Evolutionary conservation across 1,139 yeast genomes (phyloP), one percentile per base, ranked within the genome.

Genomic region (Kodamaea anthophila): DNA sequence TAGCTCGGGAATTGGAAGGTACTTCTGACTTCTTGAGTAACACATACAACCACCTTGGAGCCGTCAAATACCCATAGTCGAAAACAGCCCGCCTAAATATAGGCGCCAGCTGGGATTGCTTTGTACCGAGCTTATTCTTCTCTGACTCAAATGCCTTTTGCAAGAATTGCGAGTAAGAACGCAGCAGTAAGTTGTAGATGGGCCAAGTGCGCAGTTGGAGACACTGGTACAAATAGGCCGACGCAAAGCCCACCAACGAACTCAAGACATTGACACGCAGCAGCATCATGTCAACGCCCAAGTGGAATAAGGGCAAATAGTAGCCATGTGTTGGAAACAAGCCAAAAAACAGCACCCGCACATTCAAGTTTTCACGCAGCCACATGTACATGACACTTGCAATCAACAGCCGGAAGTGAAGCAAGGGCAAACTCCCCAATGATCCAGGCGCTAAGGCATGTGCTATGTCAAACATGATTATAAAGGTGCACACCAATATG

Each of bases 211-310:
- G 55, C 1, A 79, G 70, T 42, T 75, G 80, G 19, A 74, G 48
- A 44, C 84, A 77, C 38, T 71, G 75, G 50, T 76, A 77, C 13
- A 73, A 41, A 43, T 77, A 77, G 1, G 78, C 82, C 2, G 72
- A 69, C 5, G 60, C 44, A 38, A 73, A 65, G 1, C 84, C 83
- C 11, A 66, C 46, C 2, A 68, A 36, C 1, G 72, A 57, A 35
- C 64, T 61, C 10, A 62, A 42, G 30, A 71, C 60, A 3, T 64
- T 38, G 20, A 44, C 53, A 1, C 78, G 77, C 21, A 58, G 64
- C 3, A 64, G 48, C 13, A 76, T 51, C 29, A 71, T 49, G 31
- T 70, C 61, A 42, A 71, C 57, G 1, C 71, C 69, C 21, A 74
- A 42, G 24, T 72, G 67, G 28, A 74, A 77, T 7, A 75, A 55